These are phyloP conservation scores for Daldinia vernicosa DNA, from an alignment of 495 filamentous ascomycete species.

Conservation along the genomic window DNA sequence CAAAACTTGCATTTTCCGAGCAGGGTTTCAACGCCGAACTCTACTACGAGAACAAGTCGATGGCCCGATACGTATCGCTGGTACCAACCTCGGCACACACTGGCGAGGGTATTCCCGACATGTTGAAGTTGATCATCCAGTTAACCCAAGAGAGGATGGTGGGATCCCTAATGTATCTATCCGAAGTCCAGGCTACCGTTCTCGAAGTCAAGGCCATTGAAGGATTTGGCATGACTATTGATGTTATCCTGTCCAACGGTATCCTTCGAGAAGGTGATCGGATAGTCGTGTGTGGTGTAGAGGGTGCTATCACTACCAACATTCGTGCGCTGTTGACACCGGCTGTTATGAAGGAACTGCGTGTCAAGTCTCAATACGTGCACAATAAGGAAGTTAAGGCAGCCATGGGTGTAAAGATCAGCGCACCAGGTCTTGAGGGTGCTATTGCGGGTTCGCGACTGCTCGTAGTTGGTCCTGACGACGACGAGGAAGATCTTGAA, in stretches of 20 bases:
- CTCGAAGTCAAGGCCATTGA: conserved; percentile 99
- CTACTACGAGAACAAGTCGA: conserved; percentile 97
- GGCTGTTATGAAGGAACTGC: conserved; percentile 91
- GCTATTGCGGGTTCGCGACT: conserved; percentile 97
- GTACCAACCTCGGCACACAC: conserved; percentile 98
- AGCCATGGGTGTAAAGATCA: conserved; percentile 97
- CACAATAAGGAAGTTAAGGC: conserved; percentile 99
- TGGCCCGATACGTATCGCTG: conserved; percentile 90
- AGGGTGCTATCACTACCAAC: conserved; percentile 92
- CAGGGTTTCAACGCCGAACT: conserved; percentile 98
- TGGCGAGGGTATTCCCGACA: conserved; percentile 98
- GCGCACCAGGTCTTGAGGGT: conserved; percentile 92
- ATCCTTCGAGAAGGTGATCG: conserved; percentile 93
- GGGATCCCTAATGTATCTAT: conserved; percentile 95
- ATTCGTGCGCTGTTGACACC: conserved; percentile 97
- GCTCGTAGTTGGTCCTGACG: conserved; percentile 90
- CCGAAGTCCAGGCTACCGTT: conserved; percentile 96
- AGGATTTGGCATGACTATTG: conserved; percentile 97
- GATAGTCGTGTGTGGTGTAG: conserved; percentile 92
- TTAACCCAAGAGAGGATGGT: conserved; percentile 98
- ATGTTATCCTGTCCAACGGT: conserved; percentile 97
- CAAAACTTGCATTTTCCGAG: conserved; percentile 92
- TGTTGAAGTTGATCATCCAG: conserved; percentile 93
- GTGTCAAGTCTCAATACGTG: conserved; percentile 91
- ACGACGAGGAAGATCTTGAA: conserved; percentile 95